These are phyloP conservation scores for Anacardium occidentale DNA, from an alignment of 345 rosid species.

Conservation along the genomic window DNA sequence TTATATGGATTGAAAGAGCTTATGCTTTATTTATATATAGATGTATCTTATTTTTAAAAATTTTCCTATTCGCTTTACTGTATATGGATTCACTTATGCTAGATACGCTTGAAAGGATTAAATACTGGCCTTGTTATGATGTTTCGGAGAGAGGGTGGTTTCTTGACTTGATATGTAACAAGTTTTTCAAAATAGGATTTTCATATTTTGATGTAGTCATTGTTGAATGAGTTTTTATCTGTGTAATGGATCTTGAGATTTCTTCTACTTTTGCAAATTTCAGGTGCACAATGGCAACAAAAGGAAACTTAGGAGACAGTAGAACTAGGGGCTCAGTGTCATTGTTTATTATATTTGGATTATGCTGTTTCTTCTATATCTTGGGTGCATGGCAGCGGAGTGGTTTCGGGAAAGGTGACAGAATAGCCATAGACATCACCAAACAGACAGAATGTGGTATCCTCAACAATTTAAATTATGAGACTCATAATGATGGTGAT, in stretches of 20 bases:
- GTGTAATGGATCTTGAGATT: no score
- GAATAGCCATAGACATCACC: constrained; percentile 48
- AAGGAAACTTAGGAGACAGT: constrained; percentile 31
- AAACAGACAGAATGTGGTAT: constrained; percentile 48
- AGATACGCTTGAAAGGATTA: neutral
- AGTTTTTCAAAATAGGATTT: no score
- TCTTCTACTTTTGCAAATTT: neutral
- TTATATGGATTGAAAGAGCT: neutral
- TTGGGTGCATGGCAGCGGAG: constrained; percentile 78
- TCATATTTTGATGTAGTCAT: no score
- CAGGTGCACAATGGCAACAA: constrained; percentile 35
- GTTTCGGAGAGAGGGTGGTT: no score
- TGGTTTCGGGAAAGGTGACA: constrained; percentile 67
- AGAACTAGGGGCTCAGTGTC: constrained; percentile 44
- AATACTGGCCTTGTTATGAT: neutral
- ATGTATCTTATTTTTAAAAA: neutral
- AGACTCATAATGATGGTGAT: constrained; percentile 47
- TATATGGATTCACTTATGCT: neutral
- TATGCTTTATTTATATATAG: neutral
- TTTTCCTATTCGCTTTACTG: neutral
- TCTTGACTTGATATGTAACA: no score
- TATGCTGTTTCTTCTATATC: constrained; percentile 60
- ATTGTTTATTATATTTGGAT: constrained; percentile 45
- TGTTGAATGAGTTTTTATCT: no score
- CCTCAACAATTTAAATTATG: constrained; percentile 45